A percentile compares a stretch with the other conserved stretches of the same genome.
Conservation (phyloP, 306 rosid genomes). For the Trichosanthes cucumerina region DNA sequence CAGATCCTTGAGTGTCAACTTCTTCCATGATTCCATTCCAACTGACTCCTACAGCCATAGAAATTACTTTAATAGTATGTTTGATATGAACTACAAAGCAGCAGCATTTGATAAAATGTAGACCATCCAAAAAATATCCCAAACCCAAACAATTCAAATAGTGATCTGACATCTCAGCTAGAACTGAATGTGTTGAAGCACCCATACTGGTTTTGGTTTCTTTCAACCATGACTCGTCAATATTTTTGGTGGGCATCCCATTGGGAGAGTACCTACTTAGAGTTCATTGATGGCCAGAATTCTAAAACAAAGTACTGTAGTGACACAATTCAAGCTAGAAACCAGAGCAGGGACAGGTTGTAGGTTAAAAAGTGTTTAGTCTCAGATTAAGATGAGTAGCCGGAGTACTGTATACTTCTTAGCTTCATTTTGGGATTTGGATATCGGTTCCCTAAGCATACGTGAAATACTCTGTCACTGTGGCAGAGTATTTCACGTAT, state of each 20-base stretch:
- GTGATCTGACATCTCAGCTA: neutral
- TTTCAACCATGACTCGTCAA: neutral
- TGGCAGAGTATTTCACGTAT: neutral
- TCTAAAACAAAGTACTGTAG: neutral
- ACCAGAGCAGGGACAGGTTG: neutral
- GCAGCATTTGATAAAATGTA: neutral
- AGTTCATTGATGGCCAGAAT: neutral
- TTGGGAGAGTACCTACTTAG: neutral
- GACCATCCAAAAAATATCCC: neutral
- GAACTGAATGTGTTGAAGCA: neutral
- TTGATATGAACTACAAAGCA: neutral
- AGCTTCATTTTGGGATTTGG: neutral
- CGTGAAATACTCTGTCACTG: neutral
- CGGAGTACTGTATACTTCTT: neutral
- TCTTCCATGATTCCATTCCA: conserved; percentile 56
- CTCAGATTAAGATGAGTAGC: neutral
- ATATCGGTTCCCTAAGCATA: neutral
- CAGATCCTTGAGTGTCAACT: conserved; percentile 31
- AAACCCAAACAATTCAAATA: neutral
- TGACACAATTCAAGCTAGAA: neutral
- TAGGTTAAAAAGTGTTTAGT: neutral
- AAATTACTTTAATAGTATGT: neutral
- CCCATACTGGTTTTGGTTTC: neutral
- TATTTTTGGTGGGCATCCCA: neutral
- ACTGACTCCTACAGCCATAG: conserved; percentile 62